Evolutionary conservation across 805 yeast genomes (phyloP).

Genomic region (Metschnikowia kofuensis): DNA sequence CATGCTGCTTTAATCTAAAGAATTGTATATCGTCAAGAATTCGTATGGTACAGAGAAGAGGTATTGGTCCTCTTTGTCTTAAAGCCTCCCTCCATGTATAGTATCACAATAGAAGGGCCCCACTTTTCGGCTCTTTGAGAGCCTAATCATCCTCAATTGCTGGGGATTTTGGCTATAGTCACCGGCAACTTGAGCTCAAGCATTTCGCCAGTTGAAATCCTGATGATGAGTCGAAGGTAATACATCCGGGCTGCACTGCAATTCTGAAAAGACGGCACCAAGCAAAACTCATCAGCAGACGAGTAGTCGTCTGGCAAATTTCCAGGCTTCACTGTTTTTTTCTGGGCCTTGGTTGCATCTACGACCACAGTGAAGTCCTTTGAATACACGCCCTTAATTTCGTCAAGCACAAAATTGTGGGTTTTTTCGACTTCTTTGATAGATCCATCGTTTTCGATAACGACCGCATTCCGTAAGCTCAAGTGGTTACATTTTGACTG

Average conservation of each 20-base stretch:
- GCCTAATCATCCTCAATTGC: background rate
- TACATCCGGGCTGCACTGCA: slow-evolving; percentile 35
- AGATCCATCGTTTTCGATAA: slow-evolving; percentile 23
- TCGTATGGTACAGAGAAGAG: too few relatives aligned
- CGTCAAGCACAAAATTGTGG: slow-evolving; percentile 5
- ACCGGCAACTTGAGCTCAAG: slow-evolving; percentile 31
- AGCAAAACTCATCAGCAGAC: slow-evolving; percentile 26
- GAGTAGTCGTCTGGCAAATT: slow-evolving; percentile 9
- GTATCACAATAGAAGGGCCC: too few relatives aligned
- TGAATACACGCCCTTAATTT: slow-evolving; percentile 14
- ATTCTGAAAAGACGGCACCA: slow-evolving; percentile 39
- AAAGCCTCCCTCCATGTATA: too few relatives aligned
- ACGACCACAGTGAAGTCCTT: slow-evolving; percentile 24
- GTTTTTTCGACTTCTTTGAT: slow-evolving; percentile 7
- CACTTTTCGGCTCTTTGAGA: background rate
- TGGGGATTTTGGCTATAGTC: slow-evolving; percentile 21
- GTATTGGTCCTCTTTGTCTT: too few relatives aligned
- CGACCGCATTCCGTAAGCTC: slow-evolving; percentile 19
- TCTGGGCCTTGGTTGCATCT: slow-evolving; percentile 26
- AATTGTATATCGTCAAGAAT: too few relatives aligned
- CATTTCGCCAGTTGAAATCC: slow-evolving; percentile 21
- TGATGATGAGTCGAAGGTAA: slow-evolving; percentile 25
- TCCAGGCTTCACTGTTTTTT: slow-evolving; percentile 11
- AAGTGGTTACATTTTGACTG: slow-evolving; percentile 27
- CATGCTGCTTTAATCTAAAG: too few relatives aligned